phyloP scores from a whole-genome alignment of 306 rosid genomes.

The Carpinus viminea region DNA sequence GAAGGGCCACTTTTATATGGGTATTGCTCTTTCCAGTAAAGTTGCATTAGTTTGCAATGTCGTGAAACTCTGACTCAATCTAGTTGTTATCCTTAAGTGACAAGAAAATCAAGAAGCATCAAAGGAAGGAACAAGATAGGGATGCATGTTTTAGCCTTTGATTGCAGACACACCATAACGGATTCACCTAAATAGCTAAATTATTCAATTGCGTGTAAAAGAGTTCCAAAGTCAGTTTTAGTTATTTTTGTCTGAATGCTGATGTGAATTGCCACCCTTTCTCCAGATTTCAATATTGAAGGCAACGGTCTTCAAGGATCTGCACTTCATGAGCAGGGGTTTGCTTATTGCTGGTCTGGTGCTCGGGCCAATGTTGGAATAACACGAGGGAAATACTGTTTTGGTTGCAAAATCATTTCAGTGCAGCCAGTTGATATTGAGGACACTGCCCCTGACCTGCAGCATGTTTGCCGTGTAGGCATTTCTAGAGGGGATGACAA shows the following conservation, averaged over 20 bases:
- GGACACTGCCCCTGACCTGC: slow-evolving; percentile 40
- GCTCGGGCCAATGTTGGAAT: slow-evolving; percentile 55
- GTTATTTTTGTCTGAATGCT: neutral
- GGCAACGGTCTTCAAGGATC: slow-evolving; percentile 40
- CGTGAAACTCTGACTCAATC: neutral
- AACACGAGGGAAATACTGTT: slow-evolving; percentile 52
- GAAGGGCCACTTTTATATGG: neutral
- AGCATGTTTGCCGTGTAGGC: slow-evolving; percentile 52
- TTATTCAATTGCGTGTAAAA: neutral
- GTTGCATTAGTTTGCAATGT: neutral
- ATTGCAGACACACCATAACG: neutral
- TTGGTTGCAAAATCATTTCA: slow-evolving; percentile 49
- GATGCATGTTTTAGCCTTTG: neutral
- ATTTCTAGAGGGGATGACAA: slow-evolving; percentile 50
- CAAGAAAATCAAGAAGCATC: neutral
- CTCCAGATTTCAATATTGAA: slow-evolving; percentile 46
- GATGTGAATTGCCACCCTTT: slow-evolving; percentile 1
- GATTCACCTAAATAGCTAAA: neutral
- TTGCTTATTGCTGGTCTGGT: slow-evolving; percentile 69
- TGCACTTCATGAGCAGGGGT: slow-evolving; percentile 49
- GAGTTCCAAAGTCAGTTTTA: neutral
- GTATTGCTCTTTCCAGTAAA: neutral
- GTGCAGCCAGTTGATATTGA: slow-evolving; percentile 37
- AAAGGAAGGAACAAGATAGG: neutral
- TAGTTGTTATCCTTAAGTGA: neutral